phyloP scores from a whole-genome alignment of 2,329 filamentous ascomycete genomes.

The Microcyclospora tardicrescens region DNA sequence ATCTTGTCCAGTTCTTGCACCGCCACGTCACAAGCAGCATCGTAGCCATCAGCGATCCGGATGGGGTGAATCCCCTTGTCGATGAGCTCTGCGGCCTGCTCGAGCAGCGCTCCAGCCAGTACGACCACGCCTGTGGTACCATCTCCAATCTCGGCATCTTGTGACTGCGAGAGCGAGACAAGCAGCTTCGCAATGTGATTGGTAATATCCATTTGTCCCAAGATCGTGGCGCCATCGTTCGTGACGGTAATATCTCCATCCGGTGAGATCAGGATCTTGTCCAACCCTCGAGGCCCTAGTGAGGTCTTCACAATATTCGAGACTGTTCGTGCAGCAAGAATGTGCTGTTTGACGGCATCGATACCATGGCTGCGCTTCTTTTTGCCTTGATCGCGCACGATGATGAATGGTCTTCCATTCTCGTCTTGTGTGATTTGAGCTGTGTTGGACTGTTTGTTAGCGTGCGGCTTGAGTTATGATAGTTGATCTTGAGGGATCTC shows the following conservation, averaged over 20 bases:
- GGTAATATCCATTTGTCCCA: slow-evolving; percentile 93
- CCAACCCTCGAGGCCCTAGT: slow-evolving; percentile 83
- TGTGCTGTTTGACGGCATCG: slow-evolving; percentile 96
- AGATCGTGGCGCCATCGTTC: slow-evolving; percentile 95
- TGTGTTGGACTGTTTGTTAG: slow-evolving; percentile 21
- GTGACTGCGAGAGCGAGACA: slow-evolving; percentile 93
- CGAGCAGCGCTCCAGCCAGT: slow-evolving; percentile 80
- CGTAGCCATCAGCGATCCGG: slow-evolving; percentile 94
- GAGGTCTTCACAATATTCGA: slow-evolving; percentile 97
- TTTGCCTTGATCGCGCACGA: slow-evolving; percentile 94
- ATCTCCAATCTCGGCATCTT: slow-evolving; percentile 97
- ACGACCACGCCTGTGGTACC: slow-evolving; percentile 97
- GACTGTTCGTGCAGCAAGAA: slow-evolving; percentile 88
- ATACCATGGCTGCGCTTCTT: slow-evolving; percentile 96
- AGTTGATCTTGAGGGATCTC: not conserved
- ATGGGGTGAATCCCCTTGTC: slow-evolving; percentile 99
- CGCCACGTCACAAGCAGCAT: slow-evolving; percentile 93
- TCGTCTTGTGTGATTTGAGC: slow-evolving; percentile 88
- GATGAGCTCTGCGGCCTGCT: slow-evolving; percentile 94
- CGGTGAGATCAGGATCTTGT: slow-evolving; percentile 97
- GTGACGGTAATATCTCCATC: slow-evolving; percentile 99
- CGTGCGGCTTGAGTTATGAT: not conserved
- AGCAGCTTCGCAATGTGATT: slow-evolving; percentile 97
- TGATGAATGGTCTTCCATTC: slow-evolving; percentile 90
- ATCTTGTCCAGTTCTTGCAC: slow-evolving; percentile 86